phyloP scores from a whole-genome alignment of 306 rosid species.

The Rosa lucieae region DNA sequence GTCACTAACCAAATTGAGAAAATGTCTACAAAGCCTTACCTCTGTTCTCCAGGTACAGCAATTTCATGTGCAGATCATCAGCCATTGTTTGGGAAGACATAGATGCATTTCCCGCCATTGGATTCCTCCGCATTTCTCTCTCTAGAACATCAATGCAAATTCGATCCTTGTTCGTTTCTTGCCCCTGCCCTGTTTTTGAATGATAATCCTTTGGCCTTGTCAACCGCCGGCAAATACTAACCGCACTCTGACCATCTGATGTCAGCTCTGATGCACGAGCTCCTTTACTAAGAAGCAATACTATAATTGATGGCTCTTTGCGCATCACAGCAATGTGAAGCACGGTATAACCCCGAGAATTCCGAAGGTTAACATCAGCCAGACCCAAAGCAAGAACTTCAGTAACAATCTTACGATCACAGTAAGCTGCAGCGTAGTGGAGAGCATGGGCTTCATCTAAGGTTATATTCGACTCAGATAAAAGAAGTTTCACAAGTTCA shows the following conservation, averaged over 20 bases:
- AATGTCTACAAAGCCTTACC: constrained; percentile 26
- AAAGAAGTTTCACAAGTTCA: constrained; percentile 46
- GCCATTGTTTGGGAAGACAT: constrained; percentile 35
- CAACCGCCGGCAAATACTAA: constrained; percentile 46
- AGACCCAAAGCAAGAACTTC: constrained; percentile 43
- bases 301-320: constrained; percentile 44
- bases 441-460: constrained; percentile 49
- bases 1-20: background rate
- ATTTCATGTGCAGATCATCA: constrained; percentile 48
- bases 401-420: constrained; percentile 46
- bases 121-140: constrained; percentile 47
- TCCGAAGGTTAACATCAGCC: constrained; percentile 48
- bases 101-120: constrained; percentile 30
- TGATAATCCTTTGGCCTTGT: constrained; percentile 53
- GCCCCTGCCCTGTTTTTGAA: constrained; percentile 40
- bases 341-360: constrained; percentile 44
- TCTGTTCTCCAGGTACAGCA: constrained; percentile 52
- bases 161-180: constrained; percentile 45
- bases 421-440: constrained; percentile 52
- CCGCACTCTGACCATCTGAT: constrained; percentile 45
- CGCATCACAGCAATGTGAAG: constrained; percentile 57
- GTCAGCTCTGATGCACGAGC: constrained; percentile 45
- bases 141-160: constrained; percentile 52
- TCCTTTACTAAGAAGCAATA: constrained; percentile 46
- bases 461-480: constrained; percentile 38